Conservation (phyloP, 768 basidiomycete species). For the Gloeophyllum trabeum region DNA sequence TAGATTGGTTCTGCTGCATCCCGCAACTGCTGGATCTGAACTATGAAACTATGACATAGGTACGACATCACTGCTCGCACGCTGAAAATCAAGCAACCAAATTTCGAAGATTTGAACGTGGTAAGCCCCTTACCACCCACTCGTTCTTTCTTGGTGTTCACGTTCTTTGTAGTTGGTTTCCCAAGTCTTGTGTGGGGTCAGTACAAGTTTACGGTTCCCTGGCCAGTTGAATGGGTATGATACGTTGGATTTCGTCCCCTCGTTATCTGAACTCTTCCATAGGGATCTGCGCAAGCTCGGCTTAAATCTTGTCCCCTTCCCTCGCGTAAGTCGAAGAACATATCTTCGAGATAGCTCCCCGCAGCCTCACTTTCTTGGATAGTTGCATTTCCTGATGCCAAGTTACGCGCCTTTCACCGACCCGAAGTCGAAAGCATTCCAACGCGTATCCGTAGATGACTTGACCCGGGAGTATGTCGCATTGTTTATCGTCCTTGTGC, state of each 20-base stretch:
- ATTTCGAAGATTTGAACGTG: slow-evolving; percentile 57
- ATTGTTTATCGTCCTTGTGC: slow-evolving; percentile 2
- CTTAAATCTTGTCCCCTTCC: slow-evolving; percentile 94
- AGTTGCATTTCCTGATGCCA: slow-evolving; percentile 95
- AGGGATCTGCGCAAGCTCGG: slow-evolving; percentile 84
- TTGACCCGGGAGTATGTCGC: slow-evolving; percentile 58
- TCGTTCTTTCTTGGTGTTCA: slow-evolving; percentile 1
- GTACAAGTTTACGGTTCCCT: slow-evolving; percentile 87
- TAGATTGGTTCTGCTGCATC: too few species aligned
- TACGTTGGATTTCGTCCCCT: not conserved
- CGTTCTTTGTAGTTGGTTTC: slow-evolving; percentile 46
- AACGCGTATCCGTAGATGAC: slow-evolving; percentile 51
- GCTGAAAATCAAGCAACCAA: slow-evolving; percentile 52
- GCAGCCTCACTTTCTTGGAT: slow-evolving; percentile 9
- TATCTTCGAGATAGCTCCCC: not conserved
- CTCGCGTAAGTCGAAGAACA: slow-evolving; percentile 48
- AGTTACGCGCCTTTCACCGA: slow-evolving; percentile 88
- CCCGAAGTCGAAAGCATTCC: slow-evolving; percentile 47
- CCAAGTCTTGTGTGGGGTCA: slow-evolving; percentile 90
- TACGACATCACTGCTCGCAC: slow-evolving; percentile 63
- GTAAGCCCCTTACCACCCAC: slow-evolving; percentile 23
- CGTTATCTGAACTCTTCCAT: slow-evolving; percentile 3
- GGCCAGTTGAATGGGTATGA: slow-evolving; percentile 82
- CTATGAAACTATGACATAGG: slow-evolving; percentile 21
- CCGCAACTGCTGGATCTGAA: not conserved